Conservation (phyloP, 192 early-diverging fungal species). For the Coemansia sp. region DNA sequence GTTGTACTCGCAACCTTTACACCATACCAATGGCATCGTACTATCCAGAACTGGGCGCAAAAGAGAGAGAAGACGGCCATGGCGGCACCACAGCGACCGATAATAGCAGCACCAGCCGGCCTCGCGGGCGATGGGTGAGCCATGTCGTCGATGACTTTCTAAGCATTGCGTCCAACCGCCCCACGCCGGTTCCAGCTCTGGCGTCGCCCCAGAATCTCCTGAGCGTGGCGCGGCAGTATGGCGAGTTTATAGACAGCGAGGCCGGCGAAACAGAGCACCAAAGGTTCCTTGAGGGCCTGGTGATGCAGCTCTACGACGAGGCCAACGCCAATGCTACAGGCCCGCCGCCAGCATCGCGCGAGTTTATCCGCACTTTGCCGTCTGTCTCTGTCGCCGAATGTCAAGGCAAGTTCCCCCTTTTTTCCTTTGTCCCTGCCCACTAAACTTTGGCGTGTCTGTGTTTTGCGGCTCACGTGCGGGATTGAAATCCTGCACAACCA, state of each 20-base stretch:
- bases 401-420: slow-evolving; percentile 8
- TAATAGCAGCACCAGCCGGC: slow-evolving; percentile 2
- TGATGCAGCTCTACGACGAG: slow-evolving; percentile 43
- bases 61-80: slow-evolving; percentile 26
- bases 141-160: slow-evolving; percentile 41
- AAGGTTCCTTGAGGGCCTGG: slow-evolving; percentile 35
- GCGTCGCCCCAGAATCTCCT: slow-evolving; percentile 39
- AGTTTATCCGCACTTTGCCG: slow-evolving; percentile 37
- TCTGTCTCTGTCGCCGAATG: slow-evolving; percentile 5
- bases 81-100: slow-evolving; percentile 7
- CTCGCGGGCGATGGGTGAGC: slow-evolving; percentile 34
- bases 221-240: slow-evolving; percentile 33
- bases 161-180: slow-evolving; percentile 25
- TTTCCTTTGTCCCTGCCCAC: too few relatives aligned
- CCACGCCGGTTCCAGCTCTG: slow-evolving; percentile 30
- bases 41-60: slow-evolving; percentile 30
- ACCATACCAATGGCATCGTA: slow-evolving; percentile 33
- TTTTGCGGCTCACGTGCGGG: too few relatives aligned
- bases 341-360: slow-evolving; percentile 45
- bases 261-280: slow-evolving; percentile 25
- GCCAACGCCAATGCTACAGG: slow-evolving; percentile 28
- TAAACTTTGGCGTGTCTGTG: background rate
- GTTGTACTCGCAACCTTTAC: slow-evolving; percentile 1
- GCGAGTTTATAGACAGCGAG: slow-evolving; percentile 32
- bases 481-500: too few relatives aligned